Evolutionary conservation across 2,329 filamentous ascomycete species (phyloP).

Genomic region (Cordyceps farinosa): DNA sequence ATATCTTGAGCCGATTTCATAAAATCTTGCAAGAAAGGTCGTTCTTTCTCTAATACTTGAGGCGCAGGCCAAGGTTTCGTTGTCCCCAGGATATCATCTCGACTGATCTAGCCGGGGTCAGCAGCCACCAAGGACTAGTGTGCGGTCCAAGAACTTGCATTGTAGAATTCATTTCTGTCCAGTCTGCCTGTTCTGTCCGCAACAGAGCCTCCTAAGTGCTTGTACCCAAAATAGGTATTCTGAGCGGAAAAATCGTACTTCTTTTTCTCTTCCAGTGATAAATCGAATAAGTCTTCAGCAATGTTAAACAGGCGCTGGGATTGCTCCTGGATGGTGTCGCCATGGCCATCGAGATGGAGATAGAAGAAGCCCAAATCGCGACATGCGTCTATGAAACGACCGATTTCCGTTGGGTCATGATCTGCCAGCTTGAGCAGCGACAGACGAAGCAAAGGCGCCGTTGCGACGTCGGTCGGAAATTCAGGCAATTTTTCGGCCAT

Average conservation of each 20-base stretch:
- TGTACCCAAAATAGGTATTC: slow-evolving; percentile 17
- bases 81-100: slow-evolving; percentile 12
- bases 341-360: neutral
- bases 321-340: neutral
- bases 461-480: slow-evolving; percentile 12
- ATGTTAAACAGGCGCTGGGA: neutral
- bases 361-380: slow-evolving; percentile 16
- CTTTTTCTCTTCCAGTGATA: slow-evolving; percentile 10
- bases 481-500: neutral
- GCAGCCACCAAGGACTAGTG: neutral
- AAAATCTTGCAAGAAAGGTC: neutral
- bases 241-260: slow-evolving; percentile 10
- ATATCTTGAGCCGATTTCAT: slow-evolving; percentile 7
- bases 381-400: slow-evolving; percentile 3
- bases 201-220: neutral
- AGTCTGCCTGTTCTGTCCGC: slow-evolving; percentile 5
- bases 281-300: slow-evolving; percentile 5
- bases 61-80: slow-evolving; percentile 13
- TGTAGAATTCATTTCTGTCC: slow-evolving; percentile 17
- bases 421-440: slow-evolving; percentile 11
- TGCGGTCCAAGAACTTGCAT: neutral
- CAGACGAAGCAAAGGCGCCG: slow-evolving; percentile 9
- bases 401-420: neutral
- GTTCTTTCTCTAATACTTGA: neutral
- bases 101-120: slow-evolving; percentile 6